Evolutionary conservation across 1,284 basidiomycete genomes (phyloP), one percentile per base, ranked within the genome.

Genomic region (Fomitopsis betulina): DNA sequence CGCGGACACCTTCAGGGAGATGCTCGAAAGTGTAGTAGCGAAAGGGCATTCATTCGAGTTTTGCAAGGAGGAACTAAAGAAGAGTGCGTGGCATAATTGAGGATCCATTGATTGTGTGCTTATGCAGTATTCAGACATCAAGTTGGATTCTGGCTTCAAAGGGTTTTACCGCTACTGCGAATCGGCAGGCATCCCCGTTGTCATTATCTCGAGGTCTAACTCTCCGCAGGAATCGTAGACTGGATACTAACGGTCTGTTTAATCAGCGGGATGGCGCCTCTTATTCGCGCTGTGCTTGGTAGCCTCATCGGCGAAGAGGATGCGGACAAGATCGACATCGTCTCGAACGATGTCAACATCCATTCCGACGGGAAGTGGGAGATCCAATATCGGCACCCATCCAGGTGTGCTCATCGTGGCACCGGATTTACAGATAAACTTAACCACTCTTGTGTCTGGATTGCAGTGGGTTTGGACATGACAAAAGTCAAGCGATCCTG

Each of bases 401-500:
- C 89, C 37, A 91, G 88, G 88, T 87, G 69, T 53, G 74, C 58
- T n/a, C 21, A 32, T 25, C 19, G 56, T 27, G 40, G 47, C 51
- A 15, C 19, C 13, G 15, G 32, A 30, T 39, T 25, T 17, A 13
- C 54, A 8, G 23, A 10, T 38, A 19, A 56, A 32, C 10, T 40
- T 60, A 19, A 54, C 19, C 37, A 35, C n/a, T 35, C 38, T 42
- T 54, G 54, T 4, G 8, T 30, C 30, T 38, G 25, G 15, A 15
- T 43, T 30, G 37, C 50, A 92, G 89, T 67, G 85, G 83, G 1
- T 97, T 84, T 67, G 95, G 95, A 1, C 95, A 98, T 71, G 95
- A 98, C 77, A 97, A 97, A 76, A 93, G 89, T 17, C 88, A 88
- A 66, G 90, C 93, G 13, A 96, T 97, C 66, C 76, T 94, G 37